Evolutionary conservation across 2,329 filamentous ascomycete genomes (phyloP).

Genomic region (Botrytis sinoallii): DNA sequence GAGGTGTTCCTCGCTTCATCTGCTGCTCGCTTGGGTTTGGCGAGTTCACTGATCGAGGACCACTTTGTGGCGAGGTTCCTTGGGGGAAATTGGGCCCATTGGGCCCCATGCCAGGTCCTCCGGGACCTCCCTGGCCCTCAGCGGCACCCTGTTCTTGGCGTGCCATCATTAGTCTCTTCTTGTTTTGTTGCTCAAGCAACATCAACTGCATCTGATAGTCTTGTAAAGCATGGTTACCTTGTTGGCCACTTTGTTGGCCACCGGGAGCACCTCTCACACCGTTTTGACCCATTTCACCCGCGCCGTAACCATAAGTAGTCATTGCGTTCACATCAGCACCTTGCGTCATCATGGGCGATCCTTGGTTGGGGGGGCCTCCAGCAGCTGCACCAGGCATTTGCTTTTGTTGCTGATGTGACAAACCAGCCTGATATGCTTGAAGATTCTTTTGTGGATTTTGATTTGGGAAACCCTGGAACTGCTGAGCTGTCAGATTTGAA

Average conservation of each 20-base stretch:
- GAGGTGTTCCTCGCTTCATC: constrained; percentile 75
- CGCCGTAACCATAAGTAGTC: constrained; percentile 58
- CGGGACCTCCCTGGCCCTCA: constrained; percentile 47
- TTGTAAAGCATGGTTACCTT: constrained; percentile 70
- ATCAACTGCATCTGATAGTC: constrained; percentile 90
- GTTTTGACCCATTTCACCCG: constrained; percentile 54
- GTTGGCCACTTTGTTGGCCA: constrained; percentile 55
- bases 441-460: constrained; percentile 58
- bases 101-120: constrained; percentile 47
- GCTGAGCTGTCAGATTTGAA: constrained; percentile 69
- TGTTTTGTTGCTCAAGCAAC: constrained; percentile 83
- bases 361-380: constrained; percentile 69
- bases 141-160: constrained; percentile 70
- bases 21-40: constrained; percentile 76
- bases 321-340: constrained; percentile 62
- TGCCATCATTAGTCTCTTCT: constrained; percentile 81
- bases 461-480: constrained; percentile 62
- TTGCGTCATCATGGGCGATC: constrained; percentile 76
- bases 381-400: constrained; percentile 82
- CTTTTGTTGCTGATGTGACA: constrained; percentile 68
- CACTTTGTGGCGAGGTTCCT: constrained; percentile 67
- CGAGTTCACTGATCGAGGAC: constrained; percentile 63
- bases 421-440: constrained; percentile 79
- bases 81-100: constrained; percentile 64
- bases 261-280: constrained; percentile 57